Conservation (phyloP, 192 early-diverging fungal genomes). For the Kickxella alabastrina region DNA sequence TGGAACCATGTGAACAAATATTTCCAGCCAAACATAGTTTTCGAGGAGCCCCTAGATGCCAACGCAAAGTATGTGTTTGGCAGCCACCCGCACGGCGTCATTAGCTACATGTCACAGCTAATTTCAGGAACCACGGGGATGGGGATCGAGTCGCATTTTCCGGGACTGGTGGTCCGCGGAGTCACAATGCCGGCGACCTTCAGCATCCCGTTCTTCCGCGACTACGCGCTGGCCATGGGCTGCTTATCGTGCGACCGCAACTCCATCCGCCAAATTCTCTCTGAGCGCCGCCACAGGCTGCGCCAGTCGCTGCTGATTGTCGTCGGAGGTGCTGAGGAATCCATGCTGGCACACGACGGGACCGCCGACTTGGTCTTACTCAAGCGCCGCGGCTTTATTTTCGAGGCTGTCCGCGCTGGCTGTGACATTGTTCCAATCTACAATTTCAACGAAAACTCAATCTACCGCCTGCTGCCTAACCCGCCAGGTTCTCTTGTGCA, state of each 20-base stretch:
- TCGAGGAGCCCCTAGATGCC: slow-evolving; percentile 82
- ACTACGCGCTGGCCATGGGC: slow-evolving; percentile 75
- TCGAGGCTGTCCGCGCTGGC: slow-evolving; percentile 77
- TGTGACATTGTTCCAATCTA: slow-evolving; percentile 84
- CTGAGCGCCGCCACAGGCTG: slow-evolving; percentile 56
- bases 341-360: slow-evolving; percentile 63
- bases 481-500: slow-evolving; percentile 60
- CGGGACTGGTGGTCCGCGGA: slow-evolving; percentile 73
- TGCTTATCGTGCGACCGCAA: slow-evolving; percentile 69
- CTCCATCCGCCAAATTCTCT: slow-evolving; percentile 76
- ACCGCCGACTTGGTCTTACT: slow-evolving; percentile 67
- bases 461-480: slow-evolving; percentile 78
- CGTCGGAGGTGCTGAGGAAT: slow-evolving; percentile 88
- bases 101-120: slow-evolving; percentile 74
- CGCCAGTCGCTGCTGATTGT: slow-evolving; percentile 66
- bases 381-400: slow-evolving; percentile 86
- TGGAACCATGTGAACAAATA: slow-evolving; percentile 81
- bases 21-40: slow-evolving; percentile 74
- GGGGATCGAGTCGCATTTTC: slow-evolving; percentile 68
- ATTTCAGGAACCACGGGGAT: slow-evolving; percentile 82
- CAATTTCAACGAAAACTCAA: slow-evolving; percentile 91
- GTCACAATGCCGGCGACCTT: slow-evolving; percentile 85
- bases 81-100: slow-evolving; percentile 89
- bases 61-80: slow-evolving; percentile 85
- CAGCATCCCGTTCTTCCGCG: slow-evolving; percentile 79